Base-by-base conservation (phyloP, 805 yeast genomes). In the Yamadazyma paraphyllophila region DNA sequence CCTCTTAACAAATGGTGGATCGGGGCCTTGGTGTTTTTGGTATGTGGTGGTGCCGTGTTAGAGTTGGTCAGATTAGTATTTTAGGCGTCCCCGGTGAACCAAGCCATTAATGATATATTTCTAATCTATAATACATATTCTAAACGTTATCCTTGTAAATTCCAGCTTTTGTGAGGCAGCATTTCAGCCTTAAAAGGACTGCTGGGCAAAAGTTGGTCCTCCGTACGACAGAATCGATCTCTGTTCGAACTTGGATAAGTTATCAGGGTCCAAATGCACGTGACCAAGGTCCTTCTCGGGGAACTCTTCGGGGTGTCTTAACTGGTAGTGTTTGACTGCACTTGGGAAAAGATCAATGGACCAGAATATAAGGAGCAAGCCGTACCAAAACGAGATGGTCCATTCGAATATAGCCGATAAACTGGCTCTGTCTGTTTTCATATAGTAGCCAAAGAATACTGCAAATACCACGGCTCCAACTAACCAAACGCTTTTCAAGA, bases 341-440 rank as follows among this genome's bases (percentile, higher is more conserved):
- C 86, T 83, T 1, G 89, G 84, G 55, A 77, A 74, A 53, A 90
- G 73, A 60, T 92, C 97, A 48, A 78, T 73, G 1, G 85, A 68
- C 62, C 91, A 73, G 46, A 83, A 66, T 3, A 83, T 58, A 52
- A 83, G 77, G 49, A 86, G 71, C 29, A 83, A 56, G 2, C 96
- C 94, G 60, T 86, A 91, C 81, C 88, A 83, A 65, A 83, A 91
- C n/a, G 92, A 82, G 36, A 91, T 65, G 2, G 82, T 60, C 98
- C 98, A 92, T 65, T 92, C 98, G 59, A 85, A 80, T 15, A 74
- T 69, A 0, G 90, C 90, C 34, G 82, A 74, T 27, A 75, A 68
- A 51, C 76, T 69, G 32, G 66, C 57, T 7, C 66, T 56, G 24
- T 72, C 70, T 1, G 46, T 43, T 10, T 62, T 60, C 60, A 60